Evolutionary conservation across 495 filamentous ascomycete species (phyloP).

Genomic region (Penicillium canariense): DNA sequence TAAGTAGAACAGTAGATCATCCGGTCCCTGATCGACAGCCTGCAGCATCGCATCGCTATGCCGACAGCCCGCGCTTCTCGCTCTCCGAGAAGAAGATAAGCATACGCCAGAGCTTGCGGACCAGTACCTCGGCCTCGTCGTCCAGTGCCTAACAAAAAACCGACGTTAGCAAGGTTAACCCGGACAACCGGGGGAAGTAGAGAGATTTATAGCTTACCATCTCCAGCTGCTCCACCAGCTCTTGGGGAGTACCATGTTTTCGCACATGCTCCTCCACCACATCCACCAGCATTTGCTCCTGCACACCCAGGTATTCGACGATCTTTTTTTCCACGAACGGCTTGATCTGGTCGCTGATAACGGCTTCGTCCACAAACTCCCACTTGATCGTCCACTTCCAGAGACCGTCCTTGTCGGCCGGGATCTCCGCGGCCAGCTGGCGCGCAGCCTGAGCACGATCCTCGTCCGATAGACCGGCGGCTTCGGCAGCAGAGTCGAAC

Average conservation of each 20-base stretch:
- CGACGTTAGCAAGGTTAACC: conserved; percentile 34
- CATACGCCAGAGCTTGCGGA: conserved; percentile 98
- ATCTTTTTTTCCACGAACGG: conserved; percentile 99
- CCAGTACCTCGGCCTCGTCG: conserved; percentile 90
- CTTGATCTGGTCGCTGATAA: conserved; percentile 82
- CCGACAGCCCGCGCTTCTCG: conserved; percentile 85
- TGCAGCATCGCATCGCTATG: conserved; percentile 32
- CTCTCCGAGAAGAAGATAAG: conserved; percentile 96
- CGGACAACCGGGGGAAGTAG: conserved; percentile 2
- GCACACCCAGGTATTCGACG: conserved; percentile 91
- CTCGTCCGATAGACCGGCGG: conserved; percentile 72
- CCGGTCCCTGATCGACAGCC: not conserved
- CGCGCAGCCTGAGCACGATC: conserved; percentile 76
- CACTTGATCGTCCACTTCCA: conserved; percentile 93
- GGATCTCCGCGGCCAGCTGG: conserved; percentile 86
- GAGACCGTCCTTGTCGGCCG: conserved; percentile 77
- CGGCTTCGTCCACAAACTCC: conserved; percentile 85
- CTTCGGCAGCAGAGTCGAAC: conserved; percentile 73
- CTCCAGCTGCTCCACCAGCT: conserved; percentile 78
- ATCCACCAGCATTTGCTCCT: conserved; percentile 93
- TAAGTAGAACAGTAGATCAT: not conserved
- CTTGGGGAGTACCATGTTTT: conserved; percentile 71
- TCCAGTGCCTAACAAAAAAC: conserved; percentile 66
- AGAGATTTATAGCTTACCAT: conserved; percentile 57
- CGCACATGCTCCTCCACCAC: conserved; percentile 85